Evolutionary conservation across 371 early-diverging fungal species (phyloP).

Genomic region (Dichotomocladium elegans): DNA sequence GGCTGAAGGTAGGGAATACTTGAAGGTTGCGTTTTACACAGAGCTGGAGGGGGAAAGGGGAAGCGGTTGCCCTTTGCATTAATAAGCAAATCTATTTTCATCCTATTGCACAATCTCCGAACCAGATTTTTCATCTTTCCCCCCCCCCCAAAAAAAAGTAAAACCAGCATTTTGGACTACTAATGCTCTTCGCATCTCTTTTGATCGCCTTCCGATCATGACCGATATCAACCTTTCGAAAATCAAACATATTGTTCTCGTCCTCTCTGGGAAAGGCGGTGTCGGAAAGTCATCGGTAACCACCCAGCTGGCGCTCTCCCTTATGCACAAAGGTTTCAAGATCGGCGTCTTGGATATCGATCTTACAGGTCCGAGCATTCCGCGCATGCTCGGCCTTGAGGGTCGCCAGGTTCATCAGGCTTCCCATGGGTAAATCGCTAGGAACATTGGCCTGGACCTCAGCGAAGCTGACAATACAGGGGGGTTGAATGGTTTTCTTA

Average conservation of each 20-base stretch:
- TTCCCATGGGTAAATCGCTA: slow-evolving; percentile 50
- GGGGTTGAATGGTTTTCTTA: too few species aligned
- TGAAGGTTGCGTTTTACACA: too few species aligned
- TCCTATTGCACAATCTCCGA: too few species aligned
- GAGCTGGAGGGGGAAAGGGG: too few species aligned
- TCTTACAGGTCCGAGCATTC: slow-evolving; percentile 91
- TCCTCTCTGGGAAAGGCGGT: slow-evolving; percentile 95
- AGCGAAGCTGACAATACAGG: too few species aligned
- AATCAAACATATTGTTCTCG: slow-evolving; percentile 72
- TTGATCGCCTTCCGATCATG: slow-evolving; percentile 13
- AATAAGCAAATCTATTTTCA: too few species aligned
- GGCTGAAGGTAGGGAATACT: too few species aligned
- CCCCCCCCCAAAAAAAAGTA: too few species aligned
- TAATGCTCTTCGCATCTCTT: not conserved
- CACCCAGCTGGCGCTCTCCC: slow-evolving; percentile 60
- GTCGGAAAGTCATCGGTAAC: slow-evolving; percentile 87
- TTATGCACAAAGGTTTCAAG: slow-evolving; percentile 50
- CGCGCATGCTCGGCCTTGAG: slow-evolving; percentile 78
- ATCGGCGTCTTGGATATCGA: slow-evolving; percentile 93
- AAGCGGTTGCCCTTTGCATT: too few species aligned
- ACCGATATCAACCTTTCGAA: slow-evolving; percentile 27
- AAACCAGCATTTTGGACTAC: too few species aligned
- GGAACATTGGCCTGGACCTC: too few species aligned
- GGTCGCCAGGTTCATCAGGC: slow-evolving; percentile 76
- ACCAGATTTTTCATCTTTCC: too few species aligned